Evolutionary conservation across 257 asterid genomes (phyloP).

Genomic region (Solanum sejunctum): DNA sequence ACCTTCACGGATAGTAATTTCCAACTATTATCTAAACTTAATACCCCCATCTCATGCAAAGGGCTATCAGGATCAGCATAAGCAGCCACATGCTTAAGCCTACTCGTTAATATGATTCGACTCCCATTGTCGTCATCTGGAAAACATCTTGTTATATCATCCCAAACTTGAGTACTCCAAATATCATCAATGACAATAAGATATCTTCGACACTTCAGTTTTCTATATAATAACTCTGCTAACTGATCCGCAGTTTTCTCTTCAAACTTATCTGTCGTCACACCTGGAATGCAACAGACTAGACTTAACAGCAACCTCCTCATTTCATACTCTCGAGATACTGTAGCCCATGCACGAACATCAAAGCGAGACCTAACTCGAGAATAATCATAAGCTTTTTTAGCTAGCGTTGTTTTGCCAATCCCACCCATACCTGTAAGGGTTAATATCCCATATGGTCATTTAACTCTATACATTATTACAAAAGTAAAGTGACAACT

Average conservation of each 20-base stretch:
- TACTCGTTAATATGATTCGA: slow-evolving; percentile 23
- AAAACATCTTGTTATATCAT: slow-evolving; percentile 14
- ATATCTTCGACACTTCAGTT: slow-evolving; percentile 17
- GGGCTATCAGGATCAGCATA: slow-evolving; percentile 1
- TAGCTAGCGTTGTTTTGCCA: slow-evolving; percentile 22
- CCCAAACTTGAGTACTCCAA: slow-evolving; percentile 16
- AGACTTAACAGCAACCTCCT: slow-evolving; percentile 10
- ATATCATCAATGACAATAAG: slow-evolving; percentile 27
- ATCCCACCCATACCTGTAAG: neutral
- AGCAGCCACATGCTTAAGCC: slow-evolving; percentile 9
- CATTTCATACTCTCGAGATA: slow-evolving; percentile 13
- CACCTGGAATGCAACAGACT: slow-evolving; percentile 2
- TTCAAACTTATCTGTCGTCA: neutral
- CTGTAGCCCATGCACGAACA: slow-evolving; percentile 21
- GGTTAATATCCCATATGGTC: neutral
- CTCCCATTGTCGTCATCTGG: slow-evolving; percentile 28
- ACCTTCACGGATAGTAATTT: slow-evolving; percentile 13
- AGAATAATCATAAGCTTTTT: slow-evolving; percentile 15
- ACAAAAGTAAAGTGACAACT: neutral
- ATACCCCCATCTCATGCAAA: slow-evolving; percentile 16
- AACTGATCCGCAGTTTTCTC: slow-evolving; percentile 9
- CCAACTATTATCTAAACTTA: slow-evolving; percentile 25
- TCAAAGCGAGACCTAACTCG: slow-evolving; percentile 12
- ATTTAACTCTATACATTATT: neutral
- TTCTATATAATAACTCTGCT: slow-evolving; percentile 12